phyloP scores from a whole-genome alignment of 805 yeast genomes.

The Saturnispora ahearnii region DNA sequence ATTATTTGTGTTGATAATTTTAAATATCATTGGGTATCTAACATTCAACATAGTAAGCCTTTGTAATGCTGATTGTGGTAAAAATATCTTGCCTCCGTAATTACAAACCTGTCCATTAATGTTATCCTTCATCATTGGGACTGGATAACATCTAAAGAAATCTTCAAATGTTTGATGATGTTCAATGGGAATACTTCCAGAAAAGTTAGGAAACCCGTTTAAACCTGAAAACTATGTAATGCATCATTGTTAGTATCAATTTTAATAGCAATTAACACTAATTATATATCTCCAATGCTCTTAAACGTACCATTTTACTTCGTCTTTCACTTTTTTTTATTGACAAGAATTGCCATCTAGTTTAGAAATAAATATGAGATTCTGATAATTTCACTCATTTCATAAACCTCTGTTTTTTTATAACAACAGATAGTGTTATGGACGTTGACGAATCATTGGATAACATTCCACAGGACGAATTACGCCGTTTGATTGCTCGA shows the following conservation, averaged over 20 bases:
- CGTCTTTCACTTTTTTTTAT: background rate
- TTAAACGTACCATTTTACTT: conserved; percentile 9
- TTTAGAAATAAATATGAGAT: background rate
- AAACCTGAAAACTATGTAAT: conserved; percentile 21
- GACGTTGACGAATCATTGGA: conserved; percentile 13
- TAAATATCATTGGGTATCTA: conserved; percentile 93
- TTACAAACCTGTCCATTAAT: conserved; percentile 69
- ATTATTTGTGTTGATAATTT: conserved; percentile 55
- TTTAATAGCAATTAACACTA: background rate
- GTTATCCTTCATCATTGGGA: conserved; percentile 78
- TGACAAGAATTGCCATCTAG: background rate
- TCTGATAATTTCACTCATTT: background rate
- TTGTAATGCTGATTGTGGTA: conserved; percentile 88
- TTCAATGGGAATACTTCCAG: conserved; percentile 14
- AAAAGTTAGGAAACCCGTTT: conserved; percentile 17
- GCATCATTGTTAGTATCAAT: conserved; percentile 5
- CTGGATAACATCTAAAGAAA: conserved; percentile 86
- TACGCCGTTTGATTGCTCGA: conserved; percentile 23
- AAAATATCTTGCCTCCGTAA: conserved; percentile 89
- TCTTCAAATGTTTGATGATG: conserved; percentile 52
- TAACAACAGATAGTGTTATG: background rate
- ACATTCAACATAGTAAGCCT: conserved; percentile 85
- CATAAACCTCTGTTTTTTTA: background rate
- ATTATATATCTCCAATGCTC: background rate
- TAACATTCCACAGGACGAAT: conserved; percentile 18